Conservation (phyloP, 2,329 filamentous ascomycete species). For the Trichoderma sp. region DNA sequence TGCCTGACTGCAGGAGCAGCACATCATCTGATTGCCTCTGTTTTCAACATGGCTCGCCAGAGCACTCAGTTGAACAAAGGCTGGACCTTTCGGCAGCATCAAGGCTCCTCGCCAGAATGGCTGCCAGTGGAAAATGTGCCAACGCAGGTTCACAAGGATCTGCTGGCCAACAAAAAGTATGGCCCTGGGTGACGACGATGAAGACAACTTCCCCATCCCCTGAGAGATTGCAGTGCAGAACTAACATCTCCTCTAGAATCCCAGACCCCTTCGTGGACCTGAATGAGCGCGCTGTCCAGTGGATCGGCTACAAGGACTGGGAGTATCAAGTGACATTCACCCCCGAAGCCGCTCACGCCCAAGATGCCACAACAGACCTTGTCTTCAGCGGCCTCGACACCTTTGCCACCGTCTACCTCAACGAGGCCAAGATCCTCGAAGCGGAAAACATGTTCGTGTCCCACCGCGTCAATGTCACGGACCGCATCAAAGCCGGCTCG, state of each 20-base stretch:
- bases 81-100: slow-evolving; percentile 36
- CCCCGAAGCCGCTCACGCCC: not conserved
- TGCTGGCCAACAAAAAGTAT: slow-evolving; percentile 43
- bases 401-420: slow-evolving; percentile 60
- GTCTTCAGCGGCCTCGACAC: slow-evolving; percentile 68
- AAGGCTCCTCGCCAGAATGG: slow-evolving; percentile 38
- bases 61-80: slow-evolving; percentile 31
- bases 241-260: slow-evolving; percentile 41
- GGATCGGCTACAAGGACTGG: slow-evolving; percentile 66
- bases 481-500: slow-evolving; percentile 40
- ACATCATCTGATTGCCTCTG: not conserved
- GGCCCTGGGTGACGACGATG: not conserved
- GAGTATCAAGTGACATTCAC: slow-evolving; percentile 53
- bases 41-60: slow-evolving; percentile 16
- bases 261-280: slow-evolving; percentile 61
- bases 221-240: not conserved
- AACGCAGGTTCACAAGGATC: slow-evolving; percentile 44
- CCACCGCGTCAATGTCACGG: slow-evolving; percentile 56
- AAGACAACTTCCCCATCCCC: not conserved
- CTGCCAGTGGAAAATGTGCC: slow-evolving; percentile 42
- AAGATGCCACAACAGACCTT: slow-evolving; percentile 44
- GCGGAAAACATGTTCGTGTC: slow-evolving; percentile 67
- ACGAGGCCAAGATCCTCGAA: slow-evolving; percentile 54
- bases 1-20: not conserved
- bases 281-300: slow-evolving; percentile 62